Conservation (phyloP, 345 rosid genomes). For the Nephelium lappaceum region DNA sequence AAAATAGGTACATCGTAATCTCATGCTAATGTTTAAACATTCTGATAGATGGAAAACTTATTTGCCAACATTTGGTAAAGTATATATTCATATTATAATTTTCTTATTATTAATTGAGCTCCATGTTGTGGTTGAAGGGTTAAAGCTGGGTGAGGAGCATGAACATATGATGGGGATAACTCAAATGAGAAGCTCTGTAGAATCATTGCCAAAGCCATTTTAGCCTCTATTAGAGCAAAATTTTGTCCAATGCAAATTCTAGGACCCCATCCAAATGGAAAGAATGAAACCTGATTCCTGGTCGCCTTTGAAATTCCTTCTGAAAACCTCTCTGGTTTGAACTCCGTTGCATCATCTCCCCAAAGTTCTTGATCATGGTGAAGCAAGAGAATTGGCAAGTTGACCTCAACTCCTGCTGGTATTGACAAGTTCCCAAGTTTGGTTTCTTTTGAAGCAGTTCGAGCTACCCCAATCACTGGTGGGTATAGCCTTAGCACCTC, state of each 20-base stretch:
- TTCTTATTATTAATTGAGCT: conserved; percentile 20
- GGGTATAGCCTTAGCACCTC: conserved; percentile 52
- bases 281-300: conserved; percentile 18
- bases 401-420: conserved; percentile 28
- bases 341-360: conserved; percentile 41
- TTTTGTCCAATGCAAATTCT: conserved; percentile 41
- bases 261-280: conserved; percentile 37
- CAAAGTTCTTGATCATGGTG: conserved; percentile 37
- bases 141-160: conserved; percentile 1
- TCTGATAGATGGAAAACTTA: no score
- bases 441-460: conserved; percentile 27
- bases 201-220: conserved; percentile 24
- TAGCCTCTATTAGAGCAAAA: conserved; percentile 28
- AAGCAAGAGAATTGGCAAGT: conserved; percentile 26
- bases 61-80: no score
- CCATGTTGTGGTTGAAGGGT: conserved; percentile 30
- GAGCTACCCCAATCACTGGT: conserved; percentile 4
- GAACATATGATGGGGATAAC: conserved; percentile 31
- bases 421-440: conserved; percentile 29
- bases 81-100: no score
- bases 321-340: conserved; percentile 39
- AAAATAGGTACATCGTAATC: no score
- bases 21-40: no score
- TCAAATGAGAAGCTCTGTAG: conserved; percentile 25
- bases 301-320: conserved; percentile 43